A percentile compares a stretch with the other conserved stretches of the same genome.
Evolutionary conservation across 805 yeast species (phyloP).

Genomic region (Lachancea sp.): DNA sequence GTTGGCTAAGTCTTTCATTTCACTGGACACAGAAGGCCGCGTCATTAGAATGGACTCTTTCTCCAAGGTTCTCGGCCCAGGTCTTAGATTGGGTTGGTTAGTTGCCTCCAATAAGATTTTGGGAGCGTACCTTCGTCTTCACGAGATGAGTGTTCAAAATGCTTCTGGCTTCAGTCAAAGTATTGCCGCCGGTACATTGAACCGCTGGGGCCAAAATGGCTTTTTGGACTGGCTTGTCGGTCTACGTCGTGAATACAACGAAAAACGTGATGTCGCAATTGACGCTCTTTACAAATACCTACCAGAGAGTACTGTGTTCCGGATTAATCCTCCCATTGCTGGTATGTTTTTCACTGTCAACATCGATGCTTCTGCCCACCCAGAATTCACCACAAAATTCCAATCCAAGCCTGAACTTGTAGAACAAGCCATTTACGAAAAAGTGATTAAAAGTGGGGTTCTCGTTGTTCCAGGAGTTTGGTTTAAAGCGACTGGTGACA

Average conservation of each 20-base stretch:
- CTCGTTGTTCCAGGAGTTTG: conserved; percentile 79
- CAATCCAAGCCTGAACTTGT: conserved; percentile 55
- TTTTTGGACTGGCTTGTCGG: conserved; percentile 86
- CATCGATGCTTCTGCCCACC: conserved; percentile 75
- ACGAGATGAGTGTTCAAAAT: conserved; percentile 75
- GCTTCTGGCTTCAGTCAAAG: conserved; percentile 79
- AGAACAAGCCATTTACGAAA: conserved; percentile 58
- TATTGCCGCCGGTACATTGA: conserved; percentile 59
- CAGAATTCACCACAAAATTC: conserved; percentile 54
- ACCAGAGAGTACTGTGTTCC: conserved; percentile 28
- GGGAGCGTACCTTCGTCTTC: conserved; percentile 62
- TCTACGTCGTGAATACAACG: conserved; percentile 74
- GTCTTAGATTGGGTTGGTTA: conserved; percentile 84
- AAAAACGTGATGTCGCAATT: conserved; percentile 80
- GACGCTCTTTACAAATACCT: conserved; percentile 61
- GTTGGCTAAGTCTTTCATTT: conserved; percentile 68
- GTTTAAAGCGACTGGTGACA: conserved; percentile 57
- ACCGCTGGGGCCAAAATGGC: conserved; percentile 86
- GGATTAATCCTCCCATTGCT: conserved; percentile 59
- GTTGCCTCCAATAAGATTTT: conserved; percentile 60
- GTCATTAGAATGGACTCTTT: conserved; percentile 84
- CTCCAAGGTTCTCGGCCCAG: conserved; percentile 90
- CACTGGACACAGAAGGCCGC: conserved; percentile 79
- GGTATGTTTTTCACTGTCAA: conserved; percentile 81
- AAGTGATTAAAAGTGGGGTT: conserved; percentile 52